These are phyloP conservation scores for Epichloe brachyelytri DNA, from an alignment of 2,329 filamentous ascomycete species.

Conservation along the genomic window DNA sequence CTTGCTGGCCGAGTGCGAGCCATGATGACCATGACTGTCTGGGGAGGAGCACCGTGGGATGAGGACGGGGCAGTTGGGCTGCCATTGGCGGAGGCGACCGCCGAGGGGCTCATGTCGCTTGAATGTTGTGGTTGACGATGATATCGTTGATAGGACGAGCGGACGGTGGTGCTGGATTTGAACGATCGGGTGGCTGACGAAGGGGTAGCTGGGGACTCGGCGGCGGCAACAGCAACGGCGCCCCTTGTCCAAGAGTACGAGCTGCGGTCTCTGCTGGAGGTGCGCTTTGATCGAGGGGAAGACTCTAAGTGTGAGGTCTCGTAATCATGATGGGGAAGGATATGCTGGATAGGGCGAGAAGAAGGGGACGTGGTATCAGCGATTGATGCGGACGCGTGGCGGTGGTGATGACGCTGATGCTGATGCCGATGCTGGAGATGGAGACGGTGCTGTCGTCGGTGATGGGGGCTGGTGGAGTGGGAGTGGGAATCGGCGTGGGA, in stretches of 20 bases:
- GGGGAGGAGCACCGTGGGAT: conserved; percentile 25
- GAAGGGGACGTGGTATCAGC: neutral
- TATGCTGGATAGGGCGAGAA: conserved; percentile 27
- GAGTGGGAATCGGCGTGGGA: neutral
- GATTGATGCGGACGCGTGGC: conserved; percentile 27
- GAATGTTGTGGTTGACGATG: conserved; percentile 18
- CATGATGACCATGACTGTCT: conserved; percentile 25
- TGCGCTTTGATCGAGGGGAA: conserved; percentile 43
- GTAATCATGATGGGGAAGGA: conserved; percentile 52
- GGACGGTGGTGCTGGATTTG: conserved; percentile 37
- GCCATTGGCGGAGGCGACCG: conserved; percentile 37
- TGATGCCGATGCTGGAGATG: conserved; percentile 8
- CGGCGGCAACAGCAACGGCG: conserved; percentile 27
- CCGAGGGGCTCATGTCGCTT: conserved; percentile 37
- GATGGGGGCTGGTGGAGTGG: conserved; percentile 5
- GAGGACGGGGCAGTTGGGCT: conserved; percentile 38
- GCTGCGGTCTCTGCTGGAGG: conserved; percentile 47
- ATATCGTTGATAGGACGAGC: conserved; percentile 25
- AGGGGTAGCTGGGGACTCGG: conserved; percentile 21
- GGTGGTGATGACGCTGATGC: conserved; percentile 23
- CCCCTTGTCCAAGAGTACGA: conserved; percentile 28
- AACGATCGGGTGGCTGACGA: conserved; percentile 15
- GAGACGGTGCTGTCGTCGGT: conserved; percentile 9
- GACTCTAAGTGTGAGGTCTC: conserved; percentile 57
- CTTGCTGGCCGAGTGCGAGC: conserved; percentile 28